Evolutionary conservation across 139 green algal species (phyloP).

Genomic region (Axilococcus clingmanii): DNA sequence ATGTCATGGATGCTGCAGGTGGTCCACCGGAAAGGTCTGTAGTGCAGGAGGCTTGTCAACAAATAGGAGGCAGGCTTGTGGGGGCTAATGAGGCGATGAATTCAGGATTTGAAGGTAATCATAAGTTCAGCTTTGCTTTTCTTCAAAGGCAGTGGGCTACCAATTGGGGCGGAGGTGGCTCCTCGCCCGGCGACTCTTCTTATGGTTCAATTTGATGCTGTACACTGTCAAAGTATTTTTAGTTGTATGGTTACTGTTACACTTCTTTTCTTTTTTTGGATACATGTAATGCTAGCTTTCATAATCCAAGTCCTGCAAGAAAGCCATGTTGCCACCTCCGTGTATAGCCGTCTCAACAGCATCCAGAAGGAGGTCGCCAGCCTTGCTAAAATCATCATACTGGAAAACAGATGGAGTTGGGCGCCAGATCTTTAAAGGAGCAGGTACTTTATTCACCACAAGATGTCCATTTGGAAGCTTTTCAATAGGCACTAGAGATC

Average conservation of each 20-base stretch:
- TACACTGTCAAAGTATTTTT: too few relatives aligned
- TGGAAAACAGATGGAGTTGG: not conserved
- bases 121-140: slow-evolving; percentile 8
- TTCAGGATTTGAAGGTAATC: not conserved
- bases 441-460: not conserved
- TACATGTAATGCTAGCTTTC: too few relatives aligned
- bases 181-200: not conserved
- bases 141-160: not conserved
- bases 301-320: too few relatives aligned
- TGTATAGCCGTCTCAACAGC: too few relatives aligned
- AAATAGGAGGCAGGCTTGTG: slow-evolving; percentile 36
- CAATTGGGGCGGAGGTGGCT: not conserved
- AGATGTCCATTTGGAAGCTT: too few relatives aligned
- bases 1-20: slow-evolving; percentile 35
- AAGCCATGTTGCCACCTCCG: too few relatives aligned
- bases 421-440: not conserved
- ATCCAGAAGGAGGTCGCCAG: too few relatives aligned
- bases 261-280: too few relatives aligned
- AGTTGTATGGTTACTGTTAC: too few relatives aligned
- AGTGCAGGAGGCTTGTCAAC: slow-evolving; percentile 29
- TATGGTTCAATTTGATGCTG: slow-evolving; percentile 4
- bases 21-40: slow-evolving; percentile 15
- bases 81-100: slow-evolving; percentile 9
- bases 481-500: too few relatives aligned
- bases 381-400: slow-evolving; percentile 2